These are phyloP conservation scores for Rugonectria rugulosa DNA, from an alignment of 2,329 filamentous ascomycete species.

Conservation along the genomic window DNA sequence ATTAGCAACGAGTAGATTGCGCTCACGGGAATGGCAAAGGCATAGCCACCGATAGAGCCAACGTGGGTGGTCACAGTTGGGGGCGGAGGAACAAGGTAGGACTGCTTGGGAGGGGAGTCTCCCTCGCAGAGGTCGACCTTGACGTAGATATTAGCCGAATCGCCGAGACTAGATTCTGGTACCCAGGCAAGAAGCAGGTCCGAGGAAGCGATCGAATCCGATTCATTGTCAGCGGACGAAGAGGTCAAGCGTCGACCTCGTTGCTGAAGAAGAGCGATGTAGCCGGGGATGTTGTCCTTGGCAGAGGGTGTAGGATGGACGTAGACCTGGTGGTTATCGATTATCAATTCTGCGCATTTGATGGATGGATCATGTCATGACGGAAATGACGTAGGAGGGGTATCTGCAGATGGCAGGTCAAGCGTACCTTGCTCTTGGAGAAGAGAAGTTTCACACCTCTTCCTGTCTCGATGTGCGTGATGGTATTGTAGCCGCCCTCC, in stretches of 20 bases:
- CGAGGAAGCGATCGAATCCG: slow-evolving; percentile 62
- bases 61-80: slow-evolving; percentile 83
- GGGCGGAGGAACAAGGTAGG: slow-evolving; percentile 89
- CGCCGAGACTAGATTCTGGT: slow-evolving; percentile 86
- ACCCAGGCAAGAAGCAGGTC: slow-evolving; percentile 92
- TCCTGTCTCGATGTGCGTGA: slow-evolving; percentile 79
- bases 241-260: slow-evolving; percentile 63
- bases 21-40: slow-evolving; percentile 89
- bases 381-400: not conserved
- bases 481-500: slow-evolving; percentile 93
- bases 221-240: slow-evolving; percentile 39
- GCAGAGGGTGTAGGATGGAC: slow-evolving; percentile 92
- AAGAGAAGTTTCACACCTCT: slow-evolving; percentile 92
- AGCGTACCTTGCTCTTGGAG: slow-evolving; percentile 89
- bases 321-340: slow-evolving; percentile 74
- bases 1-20: slow-evolving; percentile 92
- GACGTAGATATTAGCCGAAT: slow-evolving; percentile 87
- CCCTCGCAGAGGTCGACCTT: slow-evolving; percentile 91
- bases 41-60: slow-evolving; percentile 77
- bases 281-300: slow-evolving; percentile 95
- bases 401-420: not conserved
- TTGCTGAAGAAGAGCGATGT: slow-evolving; percentile 91
- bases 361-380: not conserved
- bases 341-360: slow-evolving; percentile 13
- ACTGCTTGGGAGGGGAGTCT: slow-evolving; percentile 82